phyloP scores from a whole-genome alignment of 805 yeast genomes.

The Lachancea cidri region DNA sequence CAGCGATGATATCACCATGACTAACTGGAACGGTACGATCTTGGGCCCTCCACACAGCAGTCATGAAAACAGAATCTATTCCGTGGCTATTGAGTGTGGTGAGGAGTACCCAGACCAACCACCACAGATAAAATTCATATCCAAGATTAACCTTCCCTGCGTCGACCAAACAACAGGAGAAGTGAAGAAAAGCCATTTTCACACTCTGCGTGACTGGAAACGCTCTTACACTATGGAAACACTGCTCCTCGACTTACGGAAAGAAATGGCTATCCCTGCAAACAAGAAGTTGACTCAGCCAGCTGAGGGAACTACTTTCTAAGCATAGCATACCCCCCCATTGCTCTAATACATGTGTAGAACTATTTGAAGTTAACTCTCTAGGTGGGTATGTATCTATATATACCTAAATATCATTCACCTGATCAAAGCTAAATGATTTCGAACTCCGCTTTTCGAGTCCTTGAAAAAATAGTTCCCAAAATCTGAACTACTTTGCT shows the following conservation, averaged over 20 bases:
- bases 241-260: constrained; percentile 81
- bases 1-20: constrained; percentile 87
- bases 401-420: not conserved
- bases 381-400: not conserved
- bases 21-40: constrained; percentile 96
- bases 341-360: not conserved
- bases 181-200: constrained; percentile 50
- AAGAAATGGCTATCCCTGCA: constrained; percentile 77
- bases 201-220: constrained; percentile 78
- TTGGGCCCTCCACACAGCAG: constrained; percentile 91
- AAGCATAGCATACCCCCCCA: not conserved
- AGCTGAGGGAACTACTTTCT: constrained; percentile 73
- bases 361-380: not conserved
- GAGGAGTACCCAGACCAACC: constrained; percentile 83
- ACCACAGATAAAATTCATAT: constrained; percentile 73
- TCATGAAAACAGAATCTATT: constrained; percentile 92
- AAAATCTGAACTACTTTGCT: not conserved
- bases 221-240: constrained; percentile 90
- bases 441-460: not conserved
- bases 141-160: constrained; percentile 87
- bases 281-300: constrained; percentile 91
- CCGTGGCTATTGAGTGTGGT: constrained; percentile 76
- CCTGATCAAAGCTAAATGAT: not conserved
- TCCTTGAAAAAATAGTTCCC: not conserved
- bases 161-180: constrained; percentile 63